Conservation (phyloP, 345 rosid species). For the Laguncularia racemosa region DNA sequence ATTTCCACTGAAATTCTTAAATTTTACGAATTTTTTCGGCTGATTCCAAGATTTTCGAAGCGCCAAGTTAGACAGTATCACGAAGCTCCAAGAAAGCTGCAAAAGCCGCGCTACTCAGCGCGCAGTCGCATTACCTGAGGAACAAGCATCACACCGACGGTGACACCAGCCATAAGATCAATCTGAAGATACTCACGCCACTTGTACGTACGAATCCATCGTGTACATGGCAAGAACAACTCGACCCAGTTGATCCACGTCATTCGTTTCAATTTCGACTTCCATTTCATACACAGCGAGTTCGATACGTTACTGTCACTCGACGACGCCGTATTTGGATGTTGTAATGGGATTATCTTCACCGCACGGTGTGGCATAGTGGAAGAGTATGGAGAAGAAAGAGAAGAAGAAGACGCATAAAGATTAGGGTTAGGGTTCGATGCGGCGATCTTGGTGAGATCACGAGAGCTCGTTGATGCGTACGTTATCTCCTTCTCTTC, state of each 20-base stretch:
- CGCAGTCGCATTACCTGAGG: conserved; percentile 68
- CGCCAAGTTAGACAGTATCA: neutral
- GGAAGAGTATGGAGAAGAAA: conserved; percentile 12
- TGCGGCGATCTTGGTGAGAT: conserved; percentile 14
- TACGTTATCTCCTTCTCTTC: conserved; percentile 44
- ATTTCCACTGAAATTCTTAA: too few species aligned
- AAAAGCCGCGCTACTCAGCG: neutral
- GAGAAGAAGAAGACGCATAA: conserved; percentile 10
- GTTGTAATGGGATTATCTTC: conserved; percentile 70
- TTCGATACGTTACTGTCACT: conserved; percentile 8
- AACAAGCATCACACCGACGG: conserved; percentile 97
- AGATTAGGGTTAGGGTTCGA: too few species aligned
- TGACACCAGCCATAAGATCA: conserved; percentile 91
- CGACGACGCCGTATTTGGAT: conserved; percentile 43
- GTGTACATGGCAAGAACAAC: conserved; percentile 60
- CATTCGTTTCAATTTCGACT: conserved; percentile 40
- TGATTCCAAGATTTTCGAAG: too few species aligned
- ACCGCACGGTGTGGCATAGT: conserved; percentile 57
- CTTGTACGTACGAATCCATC: conserved; percentile 77
- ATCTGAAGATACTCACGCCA: conserved; percentile 74
- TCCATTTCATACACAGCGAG: conserved; percentile 35
- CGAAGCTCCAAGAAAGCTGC: too few species aligned
- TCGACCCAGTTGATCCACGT: conserved; percentile 54
- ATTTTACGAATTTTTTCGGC: too few species aligned
- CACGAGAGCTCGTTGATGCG: conserved; percentile 47